A percentile compares a stretch with the other conserved stretches of the same genome.
Conservation (phyloP, 305 asterid species). For the Fraxinus albicans region DNA sequence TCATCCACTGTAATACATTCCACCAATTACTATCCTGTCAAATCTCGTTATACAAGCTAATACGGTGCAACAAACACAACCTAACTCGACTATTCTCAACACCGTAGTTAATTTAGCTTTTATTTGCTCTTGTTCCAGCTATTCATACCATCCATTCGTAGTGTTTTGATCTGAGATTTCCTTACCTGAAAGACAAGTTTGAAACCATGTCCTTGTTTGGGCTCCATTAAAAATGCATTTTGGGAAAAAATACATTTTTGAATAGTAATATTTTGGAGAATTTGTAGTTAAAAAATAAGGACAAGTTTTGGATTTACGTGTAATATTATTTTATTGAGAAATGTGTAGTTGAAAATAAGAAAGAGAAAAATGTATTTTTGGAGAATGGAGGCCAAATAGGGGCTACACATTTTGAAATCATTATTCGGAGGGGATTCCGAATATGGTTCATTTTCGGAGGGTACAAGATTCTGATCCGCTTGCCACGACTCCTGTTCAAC, state of each 20-base stretch:
- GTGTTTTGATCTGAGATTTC: not conserved
- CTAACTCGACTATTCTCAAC: not conserved
- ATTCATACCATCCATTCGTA: not conserved
- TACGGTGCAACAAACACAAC: not conserved
- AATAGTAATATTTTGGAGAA: too few relatives aligned
- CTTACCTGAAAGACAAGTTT: not conserved
- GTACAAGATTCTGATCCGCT: not conserved
- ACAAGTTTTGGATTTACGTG: too few relatives aligned
- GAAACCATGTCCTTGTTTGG: not conserved
- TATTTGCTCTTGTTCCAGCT: not conserved
- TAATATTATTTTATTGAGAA: too few relatives aligned
- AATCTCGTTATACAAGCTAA: not conserved
- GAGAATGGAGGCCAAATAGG: not conserved
- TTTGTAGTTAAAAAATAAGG: too few relatives aligned
- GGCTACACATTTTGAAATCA: not conserved
- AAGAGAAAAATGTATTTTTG: too few relatives aligned
- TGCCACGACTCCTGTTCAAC: not conserved
- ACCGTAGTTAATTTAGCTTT: not conserved
- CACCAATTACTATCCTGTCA: not conserved
- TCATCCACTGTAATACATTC: not conserved
- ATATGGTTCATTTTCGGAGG: not conserved
- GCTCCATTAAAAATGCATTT: too few relatives aligned
- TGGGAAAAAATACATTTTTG: too few relatives aligned
- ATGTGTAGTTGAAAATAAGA: too few relatives aligned
- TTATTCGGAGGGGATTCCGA: not conserved